phyloP scores from a whole-genome alignment of 495 filamentous ascomycete species.

The Aspergillus saccharolyticus region DNA sequence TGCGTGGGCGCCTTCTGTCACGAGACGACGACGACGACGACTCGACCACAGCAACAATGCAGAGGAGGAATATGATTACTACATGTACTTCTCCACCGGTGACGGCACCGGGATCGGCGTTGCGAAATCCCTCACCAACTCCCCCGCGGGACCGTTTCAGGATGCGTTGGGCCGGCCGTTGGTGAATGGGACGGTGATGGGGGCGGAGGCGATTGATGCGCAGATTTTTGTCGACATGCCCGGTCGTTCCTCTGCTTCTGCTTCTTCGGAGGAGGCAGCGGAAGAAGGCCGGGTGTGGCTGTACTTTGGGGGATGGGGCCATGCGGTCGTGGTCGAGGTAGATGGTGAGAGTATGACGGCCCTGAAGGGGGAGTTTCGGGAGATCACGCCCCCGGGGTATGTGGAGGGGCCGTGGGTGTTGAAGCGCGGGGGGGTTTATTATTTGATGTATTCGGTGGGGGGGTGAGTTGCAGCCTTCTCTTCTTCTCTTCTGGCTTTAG shows the following conservation, averaged over 20 bases:
- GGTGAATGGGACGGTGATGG: constrained; percentile 34
- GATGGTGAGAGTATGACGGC: constrained; percentile 40
- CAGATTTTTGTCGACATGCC: constrained; percentile 45
- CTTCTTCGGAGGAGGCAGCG: too few species aligned
- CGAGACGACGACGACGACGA: constrained; percentile 6
- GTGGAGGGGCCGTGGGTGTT: constrained; percentile 43
- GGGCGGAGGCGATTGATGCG: constrained; percentile 42
- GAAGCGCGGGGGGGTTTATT: constrained; percentile 39
- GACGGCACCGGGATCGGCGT: constrained; percentile 47
- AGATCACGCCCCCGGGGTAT: constrained; percentile 40
- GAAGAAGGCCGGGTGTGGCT: constrained; percentile 30
- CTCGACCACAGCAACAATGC: not conserved
- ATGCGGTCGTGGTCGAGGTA: constrained; percentile 40
- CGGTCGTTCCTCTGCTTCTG: too few species aligned
- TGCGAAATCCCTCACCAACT: constrained; percentile 27
- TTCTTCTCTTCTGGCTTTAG: too few species aligned
- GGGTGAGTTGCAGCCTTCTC: constrained; percentile 21
- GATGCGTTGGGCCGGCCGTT: constrained; percentile 41
- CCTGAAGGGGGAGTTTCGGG: constrained; percentile 24
- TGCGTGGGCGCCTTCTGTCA: constrained; percentile 43
- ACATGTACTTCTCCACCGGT: constrained; percentile 45
- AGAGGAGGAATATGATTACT: constrained; percentile 27
- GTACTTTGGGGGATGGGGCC: constrained; percentile 45
- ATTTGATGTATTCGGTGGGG: constrained; percentile 46
- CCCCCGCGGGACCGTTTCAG: constrained; percentile 38